A percentile compares a stretch with the other conserved stretches of the same genome.
Evolutionary conservation across 2,329 filamentous ascomycete species (phyloP).

Genomic region (Penicillium decumbens): DNA sequence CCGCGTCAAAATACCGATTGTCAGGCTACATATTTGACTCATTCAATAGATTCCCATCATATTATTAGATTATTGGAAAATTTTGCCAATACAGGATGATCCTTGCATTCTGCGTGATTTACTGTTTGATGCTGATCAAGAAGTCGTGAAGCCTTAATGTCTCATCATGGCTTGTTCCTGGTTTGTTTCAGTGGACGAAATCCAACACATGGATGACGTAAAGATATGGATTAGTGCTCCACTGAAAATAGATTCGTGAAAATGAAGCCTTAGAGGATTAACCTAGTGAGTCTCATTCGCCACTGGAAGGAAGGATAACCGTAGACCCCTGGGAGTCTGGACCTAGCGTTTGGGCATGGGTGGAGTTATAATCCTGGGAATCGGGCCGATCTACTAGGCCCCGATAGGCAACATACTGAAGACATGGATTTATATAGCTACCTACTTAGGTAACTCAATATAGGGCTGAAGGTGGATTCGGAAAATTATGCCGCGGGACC

Average conservation of each 20-base stretch:
- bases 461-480: neutral
- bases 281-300: neutral
- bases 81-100: neutral
- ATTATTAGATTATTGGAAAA: neutral
- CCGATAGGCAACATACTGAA: neutral
- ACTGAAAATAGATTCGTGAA: too few relatives aligned
- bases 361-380: neutral
- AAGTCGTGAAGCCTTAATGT: neutral
- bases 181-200: neutral
- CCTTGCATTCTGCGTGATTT: neutral
- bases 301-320: neutral
- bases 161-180: neutral
- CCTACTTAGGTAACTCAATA: neutral
- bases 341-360: neutral
- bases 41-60: neutral
- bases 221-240: too few relatives aligned
- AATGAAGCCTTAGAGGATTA: too few relatives aligned
- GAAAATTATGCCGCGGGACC: too few relatives aligned
- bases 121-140: neutral
- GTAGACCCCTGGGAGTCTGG: neutral
- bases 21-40: neutral
- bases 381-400: neutral
- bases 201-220: neutral
- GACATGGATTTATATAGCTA: neutral
- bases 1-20: neutral